Evolutionary conservation across 2,329 filamentous ascomycete species (phyloP).

Genomic region (Colletotrichum sp.): DNA sequence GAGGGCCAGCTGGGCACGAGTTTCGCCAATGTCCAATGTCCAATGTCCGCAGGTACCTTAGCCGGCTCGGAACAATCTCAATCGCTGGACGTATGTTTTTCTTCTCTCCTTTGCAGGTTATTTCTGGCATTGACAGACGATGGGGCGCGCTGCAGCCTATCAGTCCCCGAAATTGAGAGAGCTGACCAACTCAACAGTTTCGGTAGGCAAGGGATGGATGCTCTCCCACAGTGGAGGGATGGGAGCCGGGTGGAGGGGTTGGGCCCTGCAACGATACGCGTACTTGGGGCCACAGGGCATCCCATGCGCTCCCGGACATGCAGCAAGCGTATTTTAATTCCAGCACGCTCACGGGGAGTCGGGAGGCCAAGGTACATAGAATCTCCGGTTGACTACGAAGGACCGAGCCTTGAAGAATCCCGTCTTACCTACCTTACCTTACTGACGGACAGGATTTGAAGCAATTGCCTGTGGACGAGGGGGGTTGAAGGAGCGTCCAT

Average conservation of each 20-base stretch:
- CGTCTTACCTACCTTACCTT: not conserved
- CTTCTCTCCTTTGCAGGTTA: not conserved
- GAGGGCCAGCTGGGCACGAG: not conserved
- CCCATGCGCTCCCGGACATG: not conserved
- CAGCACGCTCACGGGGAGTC: not conserved
- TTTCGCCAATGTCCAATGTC: not conserved
- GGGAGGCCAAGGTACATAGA: not conserved
- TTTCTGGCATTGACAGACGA: not conserved
- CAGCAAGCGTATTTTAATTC: not conserved
- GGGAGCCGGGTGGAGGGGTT: not conserved
- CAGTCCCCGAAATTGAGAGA: not conserved
- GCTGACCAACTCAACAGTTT: constrained; percentile 11
- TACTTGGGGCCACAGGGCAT: not conserved
- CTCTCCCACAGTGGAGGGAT: not conserved
- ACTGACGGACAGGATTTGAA: not conserved
- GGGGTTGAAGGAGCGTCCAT: not conserved
- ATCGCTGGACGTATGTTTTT: not conserved
- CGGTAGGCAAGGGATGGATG: not conserved
- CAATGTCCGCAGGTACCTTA: not conserved
- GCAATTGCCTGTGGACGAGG: not conserved
- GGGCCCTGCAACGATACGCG: not conserved
- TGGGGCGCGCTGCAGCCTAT: not conserved
- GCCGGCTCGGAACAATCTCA: not conserved
- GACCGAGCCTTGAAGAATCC: not conserved
- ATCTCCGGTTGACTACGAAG: not conserved